Evolutionary conservation across 306 rosid species (phyloP), one percentile per base, ranked within the genome.

Genomic region (Dryas octopetala): DNA sequence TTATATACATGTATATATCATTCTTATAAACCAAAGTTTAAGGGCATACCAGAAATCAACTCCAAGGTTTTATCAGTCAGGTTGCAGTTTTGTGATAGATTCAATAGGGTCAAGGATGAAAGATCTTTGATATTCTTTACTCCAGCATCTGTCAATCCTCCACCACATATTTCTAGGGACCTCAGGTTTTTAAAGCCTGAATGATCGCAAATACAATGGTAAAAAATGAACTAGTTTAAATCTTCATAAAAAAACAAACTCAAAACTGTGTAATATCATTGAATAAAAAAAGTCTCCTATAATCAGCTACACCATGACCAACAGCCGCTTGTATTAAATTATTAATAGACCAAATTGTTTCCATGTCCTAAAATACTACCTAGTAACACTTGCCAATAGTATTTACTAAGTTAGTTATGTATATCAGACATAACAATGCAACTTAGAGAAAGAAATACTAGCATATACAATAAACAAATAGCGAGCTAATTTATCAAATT

Each of bases 151-250:
- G 98, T 95, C 85, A 95, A 75, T 76, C 95, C 91, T 69, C 98
- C 98, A 9, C 98, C 89, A 47, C 98, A 95, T 80, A 91, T 87
- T 90, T 95, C 98, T 68, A 95, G 88, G 77, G 97, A 91, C 84
- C 83, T 91, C 75, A 95, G 88, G 75, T 88, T 87, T 86, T 95
- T 95, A 32, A 95, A 89, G 78, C 89, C 98, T 95, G 89, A 58
- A 70, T 79, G 76, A 79, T 50, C 17, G 40, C 26, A 62, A 49
- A 80, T 50, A 68, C 13, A 51, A 61, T 44, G 46, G n/a, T 6
- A 74, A 40, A 71, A 70, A 76, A 55, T 52, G 9, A 70, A 52
- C 50, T 38, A 17, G 1, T 9, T 9, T 40, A 43, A 17, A 13
- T 11, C 51, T 71, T 6, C 52, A 19, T 41, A 17, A 59, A 71